Conservation (phyloP, 805 yeast species). For the Candida golubevii region DNA sequence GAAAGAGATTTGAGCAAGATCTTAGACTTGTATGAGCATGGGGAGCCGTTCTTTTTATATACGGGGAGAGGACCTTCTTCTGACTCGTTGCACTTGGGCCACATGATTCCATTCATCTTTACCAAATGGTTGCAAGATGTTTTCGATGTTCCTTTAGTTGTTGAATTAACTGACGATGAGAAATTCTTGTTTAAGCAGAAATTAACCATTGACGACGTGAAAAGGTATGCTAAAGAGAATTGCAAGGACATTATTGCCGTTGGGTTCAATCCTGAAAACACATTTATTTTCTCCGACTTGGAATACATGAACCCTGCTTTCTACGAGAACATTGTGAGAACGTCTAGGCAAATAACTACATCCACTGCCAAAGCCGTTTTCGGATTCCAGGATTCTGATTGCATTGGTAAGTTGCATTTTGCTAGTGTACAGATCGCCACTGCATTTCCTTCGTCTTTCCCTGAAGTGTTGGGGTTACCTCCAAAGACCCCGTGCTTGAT, state of each 20-base stretch:
- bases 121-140: conserved; percentile 98
- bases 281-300: conserved; percentile 91
- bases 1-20: conserved; percentile 80
- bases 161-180: conserved; percentile 95
- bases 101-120: conserved; percentile 90
- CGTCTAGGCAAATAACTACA: conserved; percentile 90
- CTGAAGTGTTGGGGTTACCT: conserved; percentile 82
- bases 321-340: conserved; percentile 90
- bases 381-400: conserved; percentile 91
- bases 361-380: conserved; percentile 97
- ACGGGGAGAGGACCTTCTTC: conserved; percentile 98
- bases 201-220: conserved; percentile 84
- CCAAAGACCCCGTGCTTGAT: conserved; percentile 91
- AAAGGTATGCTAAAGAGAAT: conserved; percentile 71
- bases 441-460: conserved; percentile 94
- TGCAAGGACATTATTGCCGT: conserved; percentile 91
- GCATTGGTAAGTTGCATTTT: conserved; percentile 91
- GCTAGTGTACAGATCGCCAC: conserved; percentile 96
- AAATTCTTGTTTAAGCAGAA: conserved; percentile 92
- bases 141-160: conserved; percentile 90
- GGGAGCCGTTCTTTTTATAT: conserved; percentile 90
- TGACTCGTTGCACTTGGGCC: conserved; percentile 94
- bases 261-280: conserved; percentile 92
- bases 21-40: conserved; percentile 86
- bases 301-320: conserved; percentile 90